phyloP scores from a whole-genome alignment of 345 rosid species.

The Garcia nutans region DNA sequence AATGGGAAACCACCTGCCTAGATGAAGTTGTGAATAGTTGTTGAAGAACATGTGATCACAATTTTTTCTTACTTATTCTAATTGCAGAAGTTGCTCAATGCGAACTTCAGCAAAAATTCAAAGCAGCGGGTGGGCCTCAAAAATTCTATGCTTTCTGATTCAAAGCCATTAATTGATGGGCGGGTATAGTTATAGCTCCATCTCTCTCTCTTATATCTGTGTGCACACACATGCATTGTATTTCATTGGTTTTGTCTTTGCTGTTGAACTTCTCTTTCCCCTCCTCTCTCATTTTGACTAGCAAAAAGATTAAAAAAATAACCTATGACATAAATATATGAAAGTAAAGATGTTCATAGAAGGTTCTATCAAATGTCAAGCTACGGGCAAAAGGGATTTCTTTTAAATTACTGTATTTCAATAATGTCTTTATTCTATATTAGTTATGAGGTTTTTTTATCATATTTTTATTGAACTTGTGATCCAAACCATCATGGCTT shows the following conservation, averaged over 20 bases:
- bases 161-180: constrained; percentile 79
- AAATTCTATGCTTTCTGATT: constrained; percentile 80
- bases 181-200: constrained; percentile 45
- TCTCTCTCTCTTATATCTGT: background rate
- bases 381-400: background rate
- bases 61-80: constrained; percentile 20
- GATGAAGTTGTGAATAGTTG: background rate
- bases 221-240: background rate
- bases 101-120: constrained; percentile 55
- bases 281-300: background rate
- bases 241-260: background rate
- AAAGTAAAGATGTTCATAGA: background rate
- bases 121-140: constrained; percentile 82
- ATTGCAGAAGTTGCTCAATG: constrained; percentile 72
- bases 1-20: background rate
- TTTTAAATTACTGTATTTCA: background rate
- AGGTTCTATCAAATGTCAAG: background rate
- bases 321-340: background rate
- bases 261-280: background rate
- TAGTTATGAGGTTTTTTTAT: background rate
- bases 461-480: too few species aligned
- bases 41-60: constrained; percentile 6
- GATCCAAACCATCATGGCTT: background rate
- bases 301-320: background rate
- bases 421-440: background rate